Conservation (phyloP, 306 rosid genomes). For the Sicyos baderoa region DNA sequence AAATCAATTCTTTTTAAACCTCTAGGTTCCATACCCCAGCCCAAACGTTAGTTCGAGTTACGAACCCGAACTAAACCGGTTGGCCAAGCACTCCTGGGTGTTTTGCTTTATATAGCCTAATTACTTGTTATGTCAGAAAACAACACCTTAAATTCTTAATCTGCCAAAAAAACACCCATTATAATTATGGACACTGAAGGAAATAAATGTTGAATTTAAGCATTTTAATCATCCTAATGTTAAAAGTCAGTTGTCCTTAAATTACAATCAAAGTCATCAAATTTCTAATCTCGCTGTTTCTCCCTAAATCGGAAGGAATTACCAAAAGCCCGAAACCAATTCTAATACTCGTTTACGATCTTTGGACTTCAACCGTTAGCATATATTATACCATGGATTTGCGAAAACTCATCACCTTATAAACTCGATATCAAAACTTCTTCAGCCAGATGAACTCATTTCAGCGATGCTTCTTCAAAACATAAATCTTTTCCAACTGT, state of each 20-base stretch:
- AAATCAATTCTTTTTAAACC: too few relatives aligned
- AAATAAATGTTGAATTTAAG: slow-evolving; percentile 8
- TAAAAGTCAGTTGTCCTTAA: not conserved
- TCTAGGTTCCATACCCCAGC: too few relatives aligned
- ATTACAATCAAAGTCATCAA: slow-evolving; percentile 10
- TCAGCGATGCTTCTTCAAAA: not conserved
- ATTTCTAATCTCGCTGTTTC: slow-evolving; percentile 12
- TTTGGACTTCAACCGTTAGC: slow-evolving; percentile 8
- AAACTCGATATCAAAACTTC: slow-evolving; percentile 16
- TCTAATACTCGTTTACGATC: slow-evolving; percentile 15
- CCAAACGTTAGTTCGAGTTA: too few relatives aligned
- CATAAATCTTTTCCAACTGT: not conserved
- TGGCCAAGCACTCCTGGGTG: too few relatives aligned
- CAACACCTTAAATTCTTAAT: too few relatives aligned
- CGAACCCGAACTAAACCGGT: too few relatives aligned
- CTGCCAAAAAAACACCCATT: too few relatives aligned
- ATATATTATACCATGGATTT: slow-evolving; percentile 5
- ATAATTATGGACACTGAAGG: too few relatives aligned
- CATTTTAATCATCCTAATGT: slow-evolving; percentile 7
- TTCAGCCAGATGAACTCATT: slow-evolving; percentile 7
- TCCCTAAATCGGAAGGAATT: slow-evolving; percentile 8
- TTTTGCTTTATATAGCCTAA: too few relatives aligned
- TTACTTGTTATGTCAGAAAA: too few relatives aligned
- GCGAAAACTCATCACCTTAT: not conserved
- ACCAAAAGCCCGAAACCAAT: slow-evolving; percentile 10